Evolutionary conservation across 352 stramenopile genomes (phyloP).

Genomic region (Phytophthora sp.): DNA sequence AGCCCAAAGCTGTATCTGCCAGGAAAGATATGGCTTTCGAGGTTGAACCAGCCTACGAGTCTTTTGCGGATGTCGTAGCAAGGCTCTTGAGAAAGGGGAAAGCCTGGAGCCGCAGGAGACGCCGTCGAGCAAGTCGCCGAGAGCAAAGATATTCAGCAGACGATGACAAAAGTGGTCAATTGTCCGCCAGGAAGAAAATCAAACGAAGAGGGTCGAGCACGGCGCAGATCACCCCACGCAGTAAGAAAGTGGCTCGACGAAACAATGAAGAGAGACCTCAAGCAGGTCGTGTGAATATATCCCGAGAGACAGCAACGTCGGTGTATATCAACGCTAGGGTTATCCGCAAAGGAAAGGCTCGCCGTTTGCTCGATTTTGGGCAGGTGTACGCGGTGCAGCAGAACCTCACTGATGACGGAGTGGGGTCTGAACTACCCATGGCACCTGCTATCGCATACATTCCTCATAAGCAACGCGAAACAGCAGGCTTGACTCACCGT

Average conservation of each 20-base stretch:
- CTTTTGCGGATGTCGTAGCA: neutral
- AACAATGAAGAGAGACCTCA: neutral
- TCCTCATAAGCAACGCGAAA: too few species aligned
- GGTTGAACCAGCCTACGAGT: neutral
- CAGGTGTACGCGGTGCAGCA: neutral
- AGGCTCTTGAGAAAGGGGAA: neutral
- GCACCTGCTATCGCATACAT: neutral
- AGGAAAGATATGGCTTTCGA: neutral
- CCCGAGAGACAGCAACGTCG: neutral
- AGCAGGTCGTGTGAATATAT: neutral
- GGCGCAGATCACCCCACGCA: neutral
- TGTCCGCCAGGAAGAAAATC: neutral
- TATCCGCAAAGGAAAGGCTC: neutral
- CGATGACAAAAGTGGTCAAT: neutral
- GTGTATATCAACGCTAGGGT: constrained; percentile 6
- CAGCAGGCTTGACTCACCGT: too few species aligned
- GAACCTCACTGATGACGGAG: neutral
- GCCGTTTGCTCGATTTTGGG: constrained; percentile 8
- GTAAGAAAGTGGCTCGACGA: neutral
- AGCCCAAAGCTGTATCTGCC: neutral
- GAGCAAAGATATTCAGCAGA: neutral
- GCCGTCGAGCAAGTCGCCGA: neutral
- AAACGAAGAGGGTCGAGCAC: neutral
- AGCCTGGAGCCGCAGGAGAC: neutral
- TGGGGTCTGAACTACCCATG: neutral